Percentiles rank a stretch among this genome's conserved stretches.
phyloP scores from a whole-genome alignment of 768 basidiomycete genomes.

The Mycena crocata region DNA sequence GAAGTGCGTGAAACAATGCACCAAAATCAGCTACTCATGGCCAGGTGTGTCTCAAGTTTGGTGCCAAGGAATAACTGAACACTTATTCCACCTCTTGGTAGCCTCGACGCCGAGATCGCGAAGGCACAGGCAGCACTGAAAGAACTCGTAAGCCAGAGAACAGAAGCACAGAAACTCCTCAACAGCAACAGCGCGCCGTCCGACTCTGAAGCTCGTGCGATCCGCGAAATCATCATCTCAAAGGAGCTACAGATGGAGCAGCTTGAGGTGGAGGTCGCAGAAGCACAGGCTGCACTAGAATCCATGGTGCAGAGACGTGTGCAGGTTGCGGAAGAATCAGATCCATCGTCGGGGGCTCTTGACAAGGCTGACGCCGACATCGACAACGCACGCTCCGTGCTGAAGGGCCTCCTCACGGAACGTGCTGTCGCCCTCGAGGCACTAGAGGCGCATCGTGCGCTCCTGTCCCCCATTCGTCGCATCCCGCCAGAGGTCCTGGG shows the following conservation, averaged over 20 bases:
- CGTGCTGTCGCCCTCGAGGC: conserved; percentile 21
- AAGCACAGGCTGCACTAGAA: conserved; percentile 9
- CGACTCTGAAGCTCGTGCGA: conserved; percentile 25
- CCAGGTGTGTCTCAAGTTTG: conserved; percentile 8
- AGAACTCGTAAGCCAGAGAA: conserved; percentile 29
- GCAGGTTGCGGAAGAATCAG: conserved; percentile 4
- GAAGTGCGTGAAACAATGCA: conserved; percentile 15
- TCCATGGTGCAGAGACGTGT: conserved; percentile 18
- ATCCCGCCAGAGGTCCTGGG: conserved; percentile 40
- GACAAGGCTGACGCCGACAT: conserved; percentile 27
- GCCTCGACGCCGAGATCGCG: conserved; percentile 36
- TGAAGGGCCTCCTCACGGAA: conserved; percentile 26
- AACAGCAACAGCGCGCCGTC: conserved; percentile 32
- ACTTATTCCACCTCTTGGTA: not conserved
- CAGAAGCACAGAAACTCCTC: conserved; percentile 30
- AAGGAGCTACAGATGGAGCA: conserved; percentile 29
- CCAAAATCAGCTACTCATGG: conserved; percentile 29
- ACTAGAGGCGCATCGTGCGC: conserved; percentile 31
- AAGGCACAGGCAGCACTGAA: conserved; percentile 27
- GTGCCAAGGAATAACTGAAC: not conserved
- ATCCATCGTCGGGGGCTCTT: conserved; percentile 1
- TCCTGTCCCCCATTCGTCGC: conserved; percentile 40
- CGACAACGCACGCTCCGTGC: conserved; percentile 21
- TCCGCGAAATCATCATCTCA: conserved; percentile 32
- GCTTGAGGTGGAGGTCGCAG: conserved; percentile 25